These are phyloP conservation scores for Crotalaria pallida DNA, from an alignment of 306 rosid species.

Conservation along the genomic window DNA sequence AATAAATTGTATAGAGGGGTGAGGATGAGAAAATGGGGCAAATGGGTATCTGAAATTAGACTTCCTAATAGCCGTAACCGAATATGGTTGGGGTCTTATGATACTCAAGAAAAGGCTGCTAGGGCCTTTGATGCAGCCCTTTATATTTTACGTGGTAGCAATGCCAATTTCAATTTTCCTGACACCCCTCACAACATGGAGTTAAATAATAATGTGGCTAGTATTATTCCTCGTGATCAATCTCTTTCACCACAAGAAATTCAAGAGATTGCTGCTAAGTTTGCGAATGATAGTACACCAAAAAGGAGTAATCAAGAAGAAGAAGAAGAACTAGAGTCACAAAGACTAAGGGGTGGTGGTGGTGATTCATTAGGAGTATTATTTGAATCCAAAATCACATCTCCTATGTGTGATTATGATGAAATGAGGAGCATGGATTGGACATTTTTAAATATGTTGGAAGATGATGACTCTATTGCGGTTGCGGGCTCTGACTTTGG, in stretches of 20 bases:
- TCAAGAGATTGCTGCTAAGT: conserved; percentile 46
- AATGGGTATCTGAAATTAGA: conserved; percentile 77
- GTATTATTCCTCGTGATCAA: background rate
- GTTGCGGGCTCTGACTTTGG: background rate
- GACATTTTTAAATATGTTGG: conserved; percentile 40
- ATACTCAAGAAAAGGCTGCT: conserved; percentile 59
- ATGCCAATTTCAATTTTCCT: conserved; percentile 57
- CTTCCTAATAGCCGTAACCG: conserved; percentile 71
- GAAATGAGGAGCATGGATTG: conserved; percentile 32
- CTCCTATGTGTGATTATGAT: background rate
- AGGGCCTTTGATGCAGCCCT: conserved; percentile 76
- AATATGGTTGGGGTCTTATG: conserved; percentile 72
- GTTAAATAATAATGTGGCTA: background rate
- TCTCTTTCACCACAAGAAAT: conserved; percentile 42
- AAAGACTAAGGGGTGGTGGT: background rate
- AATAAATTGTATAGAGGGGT: conserved; percentile 51
- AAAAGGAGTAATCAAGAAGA: too few relatives aligned
- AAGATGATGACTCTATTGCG: conserved; percentile 11
- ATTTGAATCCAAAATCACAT: background rate
- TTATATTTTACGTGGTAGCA: conserved; percentile 53
- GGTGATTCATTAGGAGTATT: background rate
- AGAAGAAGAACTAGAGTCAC: background rate
- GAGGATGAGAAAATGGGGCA: conserved; percentile 76
- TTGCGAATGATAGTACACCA: conserved; percentile 28
- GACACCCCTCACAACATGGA: conserved; percentile 30